These are phyloP conservation scores for Cladosporium colombiae DNA, from an alignment of 2,329 filamentous ascomycete genomes.

Conservation along the genomic window DNA sequence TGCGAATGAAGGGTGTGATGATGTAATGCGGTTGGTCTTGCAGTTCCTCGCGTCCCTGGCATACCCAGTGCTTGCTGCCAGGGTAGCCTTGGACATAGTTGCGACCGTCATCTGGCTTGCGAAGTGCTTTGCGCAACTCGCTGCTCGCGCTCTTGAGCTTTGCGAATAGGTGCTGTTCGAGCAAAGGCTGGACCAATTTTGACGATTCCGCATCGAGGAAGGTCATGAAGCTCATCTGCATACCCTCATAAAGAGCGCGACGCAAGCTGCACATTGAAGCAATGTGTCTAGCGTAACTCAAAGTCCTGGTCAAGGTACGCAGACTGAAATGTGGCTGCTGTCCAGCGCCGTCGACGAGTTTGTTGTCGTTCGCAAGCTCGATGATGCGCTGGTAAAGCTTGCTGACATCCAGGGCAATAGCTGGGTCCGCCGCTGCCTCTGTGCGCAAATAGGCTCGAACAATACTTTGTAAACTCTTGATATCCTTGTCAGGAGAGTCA, in stretches of 20 bases:
- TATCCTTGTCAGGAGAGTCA: conserved; percentile 80
- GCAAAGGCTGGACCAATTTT: conserved; percentile 72
- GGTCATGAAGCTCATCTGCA: conserved; percentile 96
- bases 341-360: conserved; percentile 89
- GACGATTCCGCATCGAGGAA: conserved; percentile 82
- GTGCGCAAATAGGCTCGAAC: conserved; percentile 84
- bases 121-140: conserved; percentile 75
- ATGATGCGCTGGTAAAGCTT: conserved; percentile 88
- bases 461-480: conserved; percentile 83
- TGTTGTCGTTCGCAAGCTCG: conserved; percentile 74
- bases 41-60: conserved; percentile 67
- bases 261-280: conserved; percentile 81
- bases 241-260: conserved; percentile 87
- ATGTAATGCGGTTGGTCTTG: conserved; percentile 88
- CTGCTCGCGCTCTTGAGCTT: conserved; percentile 68
- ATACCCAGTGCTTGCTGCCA: conserved; percentile 65
- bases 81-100: conserved; percentile 65
- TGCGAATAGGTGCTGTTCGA: conserved; percentile 76
- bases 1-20: conserved; percentile 90
- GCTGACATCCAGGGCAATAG: conserved; percentile 77
- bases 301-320: conserved; percentile 83
- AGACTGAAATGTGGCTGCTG: conserved; percentile 97
- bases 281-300: conserved; percentile 86
- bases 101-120: conserved; percentile 72
- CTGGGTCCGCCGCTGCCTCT: conserved; percentile 66